A percentile compares a stretch with the other conserved stretches of the same genome.
Conservation (phyloP, 139 green algal genomes). For the Microglena sp. region DNA sequence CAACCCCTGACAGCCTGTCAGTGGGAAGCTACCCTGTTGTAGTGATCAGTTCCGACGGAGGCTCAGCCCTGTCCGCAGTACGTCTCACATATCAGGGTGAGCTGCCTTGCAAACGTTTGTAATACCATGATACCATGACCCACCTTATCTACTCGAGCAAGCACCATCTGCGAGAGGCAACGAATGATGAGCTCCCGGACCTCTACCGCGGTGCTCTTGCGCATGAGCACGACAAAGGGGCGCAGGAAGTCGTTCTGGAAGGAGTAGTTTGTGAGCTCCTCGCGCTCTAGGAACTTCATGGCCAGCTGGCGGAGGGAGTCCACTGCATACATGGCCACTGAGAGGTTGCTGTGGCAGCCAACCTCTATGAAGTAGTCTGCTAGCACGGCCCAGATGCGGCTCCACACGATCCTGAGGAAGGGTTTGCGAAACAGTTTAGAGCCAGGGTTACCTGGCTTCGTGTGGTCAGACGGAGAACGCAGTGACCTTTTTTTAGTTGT, state of each 20-base stretch:
- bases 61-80: too few relatives aligned
- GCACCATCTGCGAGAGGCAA: conserved; percentile 84
- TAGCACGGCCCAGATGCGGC: conserved; percentile 87
- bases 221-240: conserved; percentile 96
- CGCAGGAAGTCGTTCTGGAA: conserved; percentile 99
- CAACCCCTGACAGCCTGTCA: conserved; percentile 75
- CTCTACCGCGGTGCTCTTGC: conserved; percentile 67
- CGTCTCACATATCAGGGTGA: too few relatives aligned
- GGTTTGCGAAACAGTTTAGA: background rate
- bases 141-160: conserved; percentile 84
- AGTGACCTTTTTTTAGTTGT: background rate
- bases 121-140: too few relatives aligned
- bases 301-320: conserved; percentile 44
- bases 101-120: too few relatives aligned
- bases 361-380: conserved; percentile 87
- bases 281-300: conserved; percentile 86
- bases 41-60: too few relatives aligned
- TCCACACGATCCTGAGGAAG: conserved; percentile 83
- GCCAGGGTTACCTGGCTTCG: background rate
- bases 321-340: conserved; percentile 83
- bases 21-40: too few relatives aligned
- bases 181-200: conserved; percentile 97
- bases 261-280: conserved; percentile 97
- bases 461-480: too few relatives aligned
- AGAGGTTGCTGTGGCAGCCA: conserved; percentile 61